Conservation (phyloP, 257 asterid species). For the Gardenia jasminoides region DNA sequence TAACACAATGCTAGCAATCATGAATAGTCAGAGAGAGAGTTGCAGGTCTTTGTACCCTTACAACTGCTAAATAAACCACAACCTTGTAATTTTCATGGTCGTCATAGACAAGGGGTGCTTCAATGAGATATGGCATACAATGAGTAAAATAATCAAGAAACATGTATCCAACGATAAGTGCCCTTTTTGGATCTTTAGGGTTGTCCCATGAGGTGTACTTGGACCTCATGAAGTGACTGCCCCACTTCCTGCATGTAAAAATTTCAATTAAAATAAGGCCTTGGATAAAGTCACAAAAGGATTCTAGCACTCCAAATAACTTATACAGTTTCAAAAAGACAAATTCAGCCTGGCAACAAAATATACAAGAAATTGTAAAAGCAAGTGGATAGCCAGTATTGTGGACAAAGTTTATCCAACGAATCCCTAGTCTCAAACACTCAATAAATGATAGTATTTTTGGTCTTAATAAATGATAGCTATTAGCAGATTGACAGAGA, state of each 20-base stretch:
- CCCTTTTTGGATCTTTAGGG: constrained; percentile 78
- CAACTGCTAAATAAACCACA: constrained; percentile 96
- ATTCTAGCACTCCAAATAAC: neutral
- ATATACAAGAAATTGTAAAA: neutral
- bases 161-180: constrained; percentile 87
- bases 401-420: neutral
- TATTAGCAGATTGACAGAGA: neutral
- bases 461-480: too few relatives aligned
- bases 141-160: constrained; percentile 99
- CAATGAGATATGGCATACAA: constrained; percentile 92
- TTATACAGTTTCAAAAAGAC: neutral
- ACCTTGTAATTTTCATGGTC: constrained; percentile 76
- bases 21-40: neutral
- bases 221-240: constrained; percentile 85
- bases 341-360: neutral
- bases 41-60: constrained; percentile 55
- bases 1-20: neutral
- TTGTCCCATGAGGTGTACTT: constrained; percentile 92
- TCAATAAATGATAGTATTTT: neutral
- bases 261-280: constrained; percentile 24
- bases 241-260: constrained; percentile 86
- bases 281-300: neutral
- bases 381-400: neutral
- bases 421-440: too few relatives aligned
- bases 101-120: constrained; percentile 83